Conservation (phyloP, 2,329 filamentous ascomycete genomes). For the Delphinella strobiligena region DNA sequence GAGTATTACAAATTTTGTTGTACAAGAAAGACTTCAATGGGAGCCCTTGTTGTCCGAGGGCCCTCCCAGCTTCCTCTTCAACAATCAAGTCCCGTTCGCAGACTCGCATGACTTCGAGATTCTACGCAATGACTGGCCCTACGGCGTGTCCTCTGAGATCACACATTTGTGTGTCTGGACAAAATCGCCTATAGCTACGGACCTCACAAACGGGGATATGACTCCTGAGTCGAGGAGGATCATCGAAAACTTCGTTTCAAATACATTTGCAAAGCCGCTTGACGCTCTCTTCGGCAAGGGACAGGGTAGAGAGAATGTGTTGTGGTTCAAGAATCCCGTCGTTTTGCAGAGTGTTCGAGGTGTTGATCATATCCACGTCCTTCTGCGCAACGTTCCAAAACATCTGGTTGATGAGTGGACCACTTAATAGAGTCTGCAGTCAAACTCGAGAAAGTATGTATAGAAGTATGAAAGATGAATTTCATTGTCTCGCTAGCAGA, state of each 20-base stretch:
- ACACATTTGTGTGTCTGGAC: slow-evolving; percentile 47
- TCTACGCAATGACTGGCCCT: slow-evolving; percentile 52
- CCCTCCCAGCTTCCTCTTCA: slow-evolving; percentile 27
- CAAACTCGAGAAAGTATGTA: too few relatives aligned
- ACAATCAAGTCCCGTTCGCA: slow-evolving; percentile 40
- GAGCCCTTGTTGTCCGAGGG: slow-evolving; percentile 15
- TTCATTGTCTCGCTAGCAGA: too few relatives aligned
- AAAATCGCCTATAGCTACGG: slow-evolving; percentile 37
- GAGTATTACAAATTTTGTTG: slow-evolving; percentile 44
- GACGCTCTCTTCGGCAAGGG: slow-evolving; percentile 12
- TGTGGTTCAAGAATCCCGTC: slow-evolving; percentile 56
- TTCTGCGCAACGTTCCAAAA: slow-evolving; percentile 35
- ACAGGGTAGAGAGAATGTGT: slow-evolving; percentile 33
- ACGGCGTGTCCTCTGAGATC: slow-evolving; percentile 43
- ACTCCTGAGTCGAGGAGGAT: slow-evolving; percentile 35
- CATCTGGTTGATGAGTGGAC: slow-evolving; percentile 19
- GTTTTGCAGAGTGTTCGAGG: slow-evolving; percentile 48
- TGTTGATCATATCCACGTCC: slow-evolving; percentile 45
- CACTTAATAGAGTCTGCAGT: slow-evolving; percentile 1
- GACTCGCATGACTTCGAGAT: slow-evolving; percentile 43
- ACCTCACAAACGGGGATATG: slow-evolving; percentile 35
- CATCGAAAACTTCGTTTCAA: slow-evolving; percentile 38
- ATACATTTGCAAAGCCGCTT: slow-evolving; percentile 36
- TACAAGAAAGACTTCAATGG: slow-evolving; percentile 44
- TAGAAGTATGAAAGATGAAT: too few relatives aligned